Evolutionary conservation across 2,329 filamentous ascomycete genomes (phyloP), one percentile per base, ranked within the genome.

Genomic region (Fusarium verticillioides): DNA sequence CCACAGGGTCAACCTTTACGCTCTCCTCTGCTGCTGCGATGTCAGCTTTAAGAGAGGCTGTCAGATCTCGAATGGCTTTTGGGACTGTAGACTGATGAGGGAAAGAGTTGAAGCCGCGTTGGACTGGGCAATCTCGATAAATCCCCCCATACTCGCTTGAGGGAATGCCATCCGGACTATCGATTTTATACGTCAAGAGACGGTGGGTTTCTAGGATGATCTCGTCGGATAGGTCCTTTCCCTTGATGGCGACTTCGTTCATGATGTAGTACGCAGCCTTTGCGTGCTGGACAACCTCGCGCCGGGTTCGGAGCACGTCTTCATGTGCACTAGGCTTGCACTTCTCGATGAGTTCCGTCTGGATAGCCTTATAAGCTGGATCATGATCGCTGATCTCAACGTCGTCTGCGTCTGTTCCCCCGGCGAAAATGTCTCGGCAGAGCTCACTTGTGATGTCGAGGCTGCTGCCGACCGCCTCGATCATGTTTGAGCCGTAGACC

Each of bases 1-100:
- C 70, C n/a, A 77, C 66, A 0, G 81, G 75, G 39, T 82, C 77
- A 1, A 79, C 47, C 4, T 56, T 15, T 1, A 63, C 39, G 1
- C 13, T 37, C 9, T 2, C n/a, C 12, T 10, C 56, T n/a, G 16
- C 68, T 44, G 3, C 4, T 1, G 21, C 16, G 36, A 82, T 66
- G 11, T 82, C 78, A 0, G 26, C 12, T 1, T 73, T 49, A 4
- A 80, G 57, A 1, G 75, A 67, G 2, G 3, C 9, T 0, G 79
- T 61, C 50, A 80, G 49, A 0, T 52, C 21, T 2, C 36, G 43
- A 72, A 83, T 80, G 1, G 75, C 75, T 0, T 28, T 36, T 13
- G 56, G 32, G 21, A 58, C 32, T 1, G 0, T 9, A 1, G 12
- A 0, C 6, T 53, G 49, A 12, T 53, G 32, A 2, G 49, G 49